A percentile compares a stretch with the other conserved stretches of the same genome.
phyloP scores from a whole-genome alignment of 352 stramenopile species.

The Globisporangium cystogenes region DNA sequence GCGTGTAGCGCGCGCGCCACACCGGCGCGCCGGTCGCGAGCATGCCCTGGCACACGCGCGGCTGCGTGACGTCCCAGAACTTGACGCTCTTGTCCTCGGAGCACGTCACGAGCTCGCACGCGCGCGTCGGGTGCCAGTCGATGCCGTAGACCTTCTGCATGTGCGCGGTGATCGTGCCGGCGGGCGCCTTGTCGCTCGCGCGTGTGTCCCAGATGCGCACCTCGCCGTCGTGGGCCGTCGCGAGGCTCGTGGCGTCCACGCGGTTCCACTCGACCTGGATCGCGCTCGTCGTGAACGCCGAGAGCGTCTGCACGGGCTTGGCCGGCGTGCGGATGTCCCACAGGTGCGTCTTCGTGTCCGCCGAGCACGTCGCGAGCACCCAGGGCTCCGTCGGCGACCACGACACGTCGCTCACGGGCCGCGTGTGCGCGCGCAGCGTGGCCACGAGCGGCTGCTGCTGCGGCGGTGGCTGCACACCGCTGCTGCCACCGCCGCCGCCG shows the following conservation, averaged over 20 bases:
- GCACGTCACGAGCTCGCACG: constrained; percentile 81
- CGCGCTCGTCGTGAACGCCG: constrained; percentile 60
- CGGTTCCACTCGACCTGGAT: constrained; percentile 77
- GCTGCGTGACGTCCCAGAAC: constrained; percentile 72
- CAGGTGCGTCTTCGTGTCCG: constrained; percentile 72
- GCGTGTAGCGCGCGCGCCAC: constrained; percentile 68
- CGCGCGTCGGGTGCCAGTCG: constrained; percentile 73
- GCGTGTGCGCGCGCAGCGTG: constrained; percentile 68
- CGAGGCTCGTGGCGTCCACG: constrained; percentile 54
- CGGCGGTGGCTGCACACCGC: constrained; percentile 1
- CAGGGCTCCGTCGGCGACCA: constrained; percentile 72
- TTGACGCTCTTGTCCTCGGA: constrained; percentile 85
- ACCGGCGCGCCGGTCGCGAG: constrained; percentile 59
- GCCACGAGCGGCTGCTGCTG: constrained; percentile 48
- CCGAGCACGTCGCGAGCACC: constrained; percentile 72
- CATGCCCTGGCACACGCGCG: constrained; percentile 52
- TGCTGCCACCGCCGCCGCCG: constrained; percentile 10
- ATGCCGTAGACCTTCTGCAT: constrained; percentile 84
- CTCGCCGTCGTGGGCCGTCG: constrained; percentile 77
- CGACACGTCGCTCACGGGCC: constrained; percentile 67
- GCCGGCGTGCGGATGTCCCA: constrained; percentile 79
- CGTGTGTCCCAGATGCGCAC: constrained; percentile 77
- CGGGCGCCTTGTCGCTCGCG: constrained; percentile 39
- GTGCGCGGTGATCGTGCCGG: constrained; percentile 64
- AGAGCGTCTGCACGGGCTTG: constrained; percentile 63